These are phyloP conservation scores for Prunus mume DNA, from an alignment of 306 rosid species.

Conservation along the genomic window DNA sequence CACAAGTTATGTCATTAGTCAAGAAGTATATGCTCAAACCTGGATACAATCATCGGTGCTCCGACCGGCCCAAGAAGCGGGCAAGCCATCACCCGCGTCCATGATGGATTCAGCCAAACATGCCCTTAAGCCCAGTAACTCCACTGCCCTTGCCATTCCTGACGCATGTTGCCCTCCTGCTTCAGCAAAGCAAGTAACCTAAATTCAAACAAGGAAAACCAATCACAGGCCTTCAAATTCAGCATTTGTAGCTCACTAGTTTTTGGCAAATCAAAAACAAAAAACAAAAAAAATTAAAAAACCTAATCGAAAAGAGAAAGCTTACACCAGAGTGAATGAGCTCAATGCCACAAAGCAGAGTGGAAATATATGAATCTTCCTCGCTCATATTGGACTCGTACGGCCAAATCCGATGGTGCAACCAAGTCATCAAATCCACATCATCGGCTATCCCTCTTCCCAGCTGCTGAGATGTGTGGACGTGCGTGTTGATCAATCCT, in stretches of 20 bases:
- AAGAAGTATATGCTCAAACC: slow-evolving; percentile 28
- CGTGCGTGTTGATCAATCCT: slow-evolving; percentile 84
- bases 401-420: slow-evolving; percentile 87
- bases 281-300: background rate
- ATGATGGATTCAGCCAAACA: slow-evolving; percentile 73
- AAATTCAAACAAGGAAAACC: slow-evolving; percentile 1
- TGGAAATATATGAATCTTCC: slow-evolving; percentile 71
- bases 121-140: slow-evolving; percentile 71
- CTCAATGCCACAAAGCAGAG: slow-evolving; percentile 79
- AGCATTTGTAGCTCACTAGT: background rate
- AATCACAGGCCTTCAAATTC: background rate
- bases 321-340: slow-evolving; percentile 76
- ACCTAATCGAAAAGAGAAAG: background rate
- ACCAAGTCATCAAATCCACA: slow-evolving; percentile 83
- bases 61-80: slow-evolving; percentile 54
- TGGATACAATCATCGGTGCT: slow-evolving; percentile 63
- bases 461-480: slow-evolving; percentile 78
- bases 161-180: slow-evolving; percentile 89
- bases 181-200: slow-evolving; percentile 96
- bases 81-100: slow-evolving; percentile 82
- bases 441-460: slow-evolving; percentile 92
- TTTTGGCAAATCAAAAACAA: background rate
- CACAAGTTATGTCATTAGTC: background rate
- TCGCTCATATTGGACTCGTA: slow-evolving; percentile 80
- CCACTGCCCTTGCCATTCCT: slow-evolving; percentile 73